Conservation (phyloP, 805 yeast species). For the Saccharomyces mikatae region DNA sequence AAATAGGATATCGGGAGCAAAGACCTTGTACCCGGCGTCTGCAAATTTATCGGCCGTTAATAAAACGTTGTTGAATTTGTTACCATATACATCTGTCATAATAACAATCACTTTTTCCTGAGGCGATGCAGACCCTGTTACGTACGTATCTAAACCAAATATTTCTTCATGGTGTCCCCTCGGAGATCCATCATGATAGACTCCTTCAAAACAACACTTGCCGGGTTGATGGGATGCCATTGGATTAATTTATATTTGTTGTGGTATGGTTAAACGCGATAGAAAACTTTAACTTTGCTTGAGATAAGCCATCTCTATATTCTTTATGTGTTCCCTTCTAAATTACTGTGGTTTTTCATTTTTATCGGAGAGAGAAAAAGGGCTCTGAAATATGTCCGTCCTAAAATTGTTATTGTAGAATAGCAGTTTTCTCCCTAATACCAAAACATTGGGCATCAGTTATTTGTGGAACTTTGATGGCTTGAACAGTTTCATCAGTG, state of each 20-base stretch:
- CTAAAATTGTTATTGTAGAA: background rate
- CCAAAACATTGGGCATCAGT: background rate
- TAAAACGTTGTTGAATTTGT: slow-evolving; percentile 45
- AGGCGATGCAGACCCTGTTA: slow-evolving; percentile 37
- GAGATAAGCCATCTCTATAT: background rate
- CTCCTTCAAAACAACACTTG: slow-evolving; percentile 38
- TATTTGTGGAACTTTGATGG: slow-evolving; percentile 1
- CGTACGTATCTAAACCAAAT: slow-evolving; percentile 40
- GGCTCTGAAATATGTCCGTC: background rate
- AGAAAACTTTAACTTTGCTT: background rate
- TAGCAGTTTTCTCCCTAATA: background rate
- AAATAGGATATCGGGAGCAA: slow-evolving; percentile 68
- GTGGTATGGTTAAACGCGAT: background rate
- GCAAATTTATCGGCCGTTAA: slow-evolving; percentile 65
- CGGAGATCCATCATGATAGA: slow-evolving; percentile 44
- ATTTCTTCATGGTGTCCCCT: slow-evolving; percentile 36
- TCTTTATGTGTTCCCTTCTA: background rate
- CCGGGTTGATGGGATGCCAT: slow-evolving; percentile 49
- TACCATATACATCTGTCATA: slow-evolving; percentile 64
- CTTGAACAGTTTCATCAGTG: slow-evolving; percentile 45
- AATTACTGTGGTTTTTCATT: background rate
- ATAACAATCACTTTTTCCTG: slow-evolving; percentile 48
- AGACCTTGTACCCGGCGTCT: slow-evolving; percentile 51
- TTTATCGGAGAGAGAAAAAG: background rate
- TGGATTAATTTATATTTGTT: background rate